A percentile compares a stretch with the other conserved stretches of the same genome.
Evolutionary conservation across 192 early-diverging fungal genomes (phyloP).

Genomic region (Coemansia sp.): DNA sequence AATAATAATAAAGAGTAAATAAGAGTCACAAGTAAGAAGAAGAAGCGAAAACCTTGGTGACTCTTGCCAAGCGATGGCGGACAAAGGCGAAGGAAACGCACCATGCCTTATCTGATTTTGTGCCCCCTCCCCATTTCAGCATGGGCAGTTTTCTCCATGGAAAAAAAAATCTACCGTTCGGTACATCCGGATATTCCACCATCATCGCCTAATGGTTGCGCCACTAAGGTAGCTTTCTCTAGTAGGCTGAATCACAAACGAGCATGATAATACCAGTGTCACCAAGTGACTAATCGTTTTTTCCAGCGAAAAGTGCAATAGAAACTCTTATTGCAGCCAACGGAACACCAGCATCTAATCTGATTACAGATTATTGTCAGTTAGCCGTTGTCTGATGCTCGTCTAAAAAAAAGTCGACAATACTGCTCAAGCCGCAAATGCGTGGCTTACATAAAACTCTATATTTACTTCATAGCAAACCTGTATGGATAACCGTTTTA

Average conservation of each 20-base stretch:
- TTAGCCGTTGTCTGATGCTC: neutral
- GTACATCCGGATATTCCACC: neutral
- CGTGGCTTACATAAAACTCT: neutral
- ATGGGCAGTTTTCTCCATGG: neutral
- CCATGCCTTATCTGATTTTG: slow-evolving; percentile 5
- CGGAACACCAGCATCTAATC: neutral
- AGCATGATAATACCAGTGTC: neutral
- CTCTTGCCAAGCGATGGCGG: slow-evolving; percentile 1
- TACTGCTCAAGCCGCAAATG: neutral
- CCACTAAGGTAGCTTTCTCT: too few species aligned
- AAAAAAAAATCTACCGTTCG: neutral
- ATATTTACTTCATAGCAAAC: neutral
- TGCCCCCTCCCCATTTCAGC: neutral
- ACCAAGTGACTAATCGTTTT: neutral
- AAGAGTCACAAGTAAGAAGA: neutral
- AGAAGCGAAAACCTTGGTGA: neutral
- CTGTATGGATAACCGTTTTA: neutral
- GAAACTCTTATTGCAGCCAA: neutral
- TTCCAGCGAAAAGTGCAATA: neutral
- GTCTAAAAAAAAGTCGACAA: neutral
- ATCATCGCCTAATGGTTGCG: neutral
- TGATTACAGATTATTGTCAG: neutral
- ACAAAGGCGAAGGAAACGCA: neutral
- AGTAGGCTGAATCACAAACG: neutral
- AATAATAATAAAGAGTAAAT: neutral